Conservation (phyloP, 2,329 filamentous ascomycete genomes). For the Celoporthe dispersa region DNA sequence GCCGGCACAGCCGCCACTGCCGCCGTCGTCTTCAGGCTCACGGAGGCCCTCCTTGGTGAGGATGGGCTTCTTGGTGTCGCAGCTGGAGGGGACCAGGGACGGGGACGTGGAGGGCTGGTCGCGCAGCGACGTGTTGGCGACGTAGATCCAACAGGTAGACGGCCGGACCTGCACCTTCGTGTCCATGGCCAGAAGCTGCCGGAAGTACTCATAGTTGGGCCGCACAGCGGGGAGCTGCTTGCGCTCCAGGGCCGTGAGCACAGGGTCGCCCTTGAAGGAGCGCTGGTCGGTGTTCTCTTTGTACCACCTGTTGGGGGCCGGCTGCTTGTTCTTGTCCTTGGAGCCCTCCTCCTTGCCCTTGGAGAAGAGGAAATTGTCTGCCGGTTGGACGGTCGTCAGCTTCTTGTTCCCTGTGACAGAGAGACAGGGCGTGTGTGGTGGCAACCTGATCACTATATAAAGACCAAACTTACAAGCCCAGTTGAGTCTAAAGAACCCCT, state of each 20-base stretch:
- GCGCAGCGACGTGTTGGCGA: slow-evolving; percentile 56
- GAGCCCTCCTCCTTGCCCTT: slow-evolving; percentile 59
- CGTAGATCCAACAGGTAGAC: slow-evolving; percentile 63
- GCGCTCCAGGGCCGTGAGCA: slow-evolving; percentile 64
- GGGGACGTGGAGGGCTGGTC: slow-evolving; percentile 36
- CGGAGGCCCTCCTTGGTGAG: slow-evolving; percentile 21
- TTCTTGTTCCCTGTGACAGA: background rate
- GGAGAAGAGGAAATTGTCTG: slow-evolving; percentile 65
- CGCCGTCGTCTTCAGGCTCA: slow-evolving; percentile 21
- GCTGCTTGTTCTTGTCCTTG: slow-evolving; percentile 42
- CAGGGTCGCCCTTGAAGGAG: slow-evolving; percentile 68
- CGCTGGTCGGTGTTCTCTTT: slow-evolving; percentile 45
- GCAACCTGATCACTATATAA: too few species aligned
- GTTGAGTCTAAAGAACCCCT: slow-evolving; percentile 67
- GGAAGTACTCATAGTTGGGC: slow-evolving; percentile 67
- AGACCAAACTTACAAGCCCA: slow-evolving; percentile 60
- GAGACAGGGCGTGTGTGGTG: background rate
- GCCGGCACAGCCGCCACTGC: slow-evolving; percentile 16
- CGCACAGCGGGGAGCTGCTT: slow-evolving; percentile 60
- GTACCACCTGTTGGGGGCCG: slow-evolving; percentile 27
- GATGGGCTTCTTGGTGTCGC: slow-evolving; percentile 48
- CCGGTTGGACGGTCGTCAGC: slow-evolving; percentile 15
- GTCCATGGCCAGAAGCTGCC: slow-evolving; percentile 58
- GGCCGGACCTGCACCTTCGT: slow-evolving; percentile 58
- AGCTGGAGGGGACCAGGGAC: slow-evolving; percentile 31